A percentile compares a stretch with the other conserved stretches of the same genome.
phyloP scores from a whole-genome alignment of 164 flowering plant species.

The Nelumbo lutea region DNA sequence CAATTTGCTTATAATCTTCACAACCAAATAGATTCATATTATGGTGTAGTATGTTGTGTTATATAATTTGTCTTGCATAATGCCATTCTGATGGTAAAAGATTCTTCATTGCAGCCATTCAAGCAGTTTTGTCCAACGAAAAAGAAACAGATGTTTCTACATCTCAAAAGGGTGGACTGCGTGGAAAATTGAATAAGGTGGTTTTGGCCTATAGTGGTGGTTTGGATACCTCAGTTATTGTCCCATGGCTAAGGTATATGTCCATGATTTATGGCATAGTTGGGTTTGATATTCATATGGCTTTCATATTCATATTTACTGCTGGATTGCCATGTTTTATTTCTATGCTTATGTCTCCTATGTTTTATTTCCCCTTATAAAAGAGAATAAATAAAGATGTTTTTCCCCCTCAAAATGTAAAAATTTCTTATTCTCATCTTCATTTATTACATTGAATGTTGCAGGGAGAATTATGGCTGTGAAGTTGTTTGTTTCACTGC shows the following conservation, averaged over 20 bases:
- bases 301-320: not conserved
- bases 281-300: not conserved
- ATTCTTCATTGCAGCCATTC: slow-evolving; percentile 36
- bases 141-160: slow-evolving; percentile 25
- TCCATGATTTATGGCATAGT: not conserved
- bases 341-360: not conserved
- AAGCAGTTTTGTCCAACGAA: slow-evolving; percentile 41
- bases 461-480: slow-evolving; percentile 95
- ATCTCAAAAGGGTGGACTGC: slow-evolving; percentile 36
- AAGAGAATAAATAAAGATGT: too few relatives aligned
- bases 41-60: too few relatives aligned
- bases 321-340: not conserved
- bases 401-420: not conserved
- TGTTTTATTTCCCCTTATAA: too few relatives aligned
- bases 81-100: not conserved
- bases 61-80: too few relatives aligned
- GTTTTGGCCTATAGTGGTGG: slow-evolving; percentile 98
- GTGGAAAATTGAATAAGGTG: slow-evolving; percentile 82
- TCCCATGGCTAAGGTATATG: slow-evolving; percentile 86
- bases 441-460: slow-evolving; percentile 7
- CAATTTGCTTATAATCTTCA: too few relatives aligned
- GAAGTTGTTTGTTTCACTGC: slow-evolving; percentile 99
- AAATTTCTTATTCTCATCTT: slow-evolving; percentile 2
- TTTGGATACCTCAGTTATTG: slow-evolving; percentile 94
- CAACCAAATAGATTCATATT: too few relatives aligned